Evolutionary conservation across 2,329 filamentous ascomycete genomes (phyloP), one percentile per base, ranked within the genome.

Genomic region (Dothideomycetes sp.): DNA sequence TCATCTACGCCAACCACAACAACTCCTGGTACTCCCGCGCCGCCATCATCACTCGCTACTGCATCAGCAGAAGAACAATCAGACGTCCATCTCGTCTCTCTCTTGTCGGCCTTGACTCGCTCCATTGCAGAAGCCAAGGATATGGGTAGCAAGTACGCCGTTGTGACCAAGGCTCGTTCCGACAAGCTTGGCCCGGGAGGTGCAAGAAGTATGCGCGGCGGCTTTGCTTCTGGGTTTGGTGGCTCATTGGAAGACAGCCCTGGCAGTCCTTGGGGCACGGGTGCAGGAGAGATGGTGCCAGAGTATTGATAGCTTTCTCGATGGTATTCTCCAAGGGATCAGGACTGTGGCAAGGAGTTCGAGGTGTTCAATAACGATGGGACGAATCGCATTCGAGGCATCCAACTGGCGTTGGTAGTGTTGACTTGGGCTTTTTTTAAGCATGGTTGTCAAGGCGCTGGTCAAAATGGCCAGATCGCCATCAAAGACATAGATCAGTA

Each of bases 11-110:
- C 38, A 75, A 93, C 19, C 69, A 91, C 43, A 5, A 64, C 69
- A 18, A 68, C 70, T 32, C 84, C 89, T 54, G 69, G 78, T 19
- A 68, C 73, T 24, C 82, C 94, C 58, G 34, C 34, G 8, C 32
- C 16, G n/a, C 24, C 35, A 18, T 44, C 47, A 7, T 44, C 46
- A 14, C 38, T 54, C 14, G 41, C 49, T 22, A 41, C 48, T 27
- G 52, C 55, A 11, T 74, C 84, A 29, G 67, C 81, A 29, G 77
- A 81, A 38, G 84, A 94, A 62, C 71, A 79, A 45, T 91, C 93
- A 52, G 86, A 96, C 51, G 86, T 94, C 19, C 72, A 80, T 40
- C 72, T 95, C 2, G 73, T 93, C 36, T 75, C 76, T 4, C 66
- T 96, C 2, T 72, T 96, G 7, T 81, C 84, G 33, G 72, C 75